These are phyloP conservation scores for Ophiosphaerella herpotricha DNA, from an alignment of 2,329 filamentous ascomycete species.

Conservation along the genomic window DNA sequence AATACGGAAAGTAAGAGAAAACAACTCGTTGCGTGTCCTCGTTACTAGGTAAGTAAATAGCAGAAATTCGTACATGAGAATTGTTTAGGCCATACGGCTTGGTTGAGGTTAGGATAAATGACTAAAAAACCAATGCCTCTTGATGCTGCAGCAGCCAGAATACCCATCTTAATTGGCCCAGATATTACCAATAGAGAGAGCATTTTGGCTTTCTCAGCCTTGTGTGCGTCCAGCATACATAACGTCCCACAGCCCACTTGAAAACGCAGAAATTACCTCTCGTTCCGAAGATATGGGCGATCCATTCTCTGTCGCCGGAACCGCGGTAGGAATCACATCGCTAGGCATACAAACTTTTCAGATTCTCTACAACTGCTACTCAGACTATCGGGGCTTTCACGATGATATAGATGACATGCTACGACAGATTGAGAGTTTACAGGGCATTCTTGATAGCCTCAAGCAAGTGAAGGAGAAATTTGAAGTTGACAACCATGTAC, in stretches of 20 bases:
- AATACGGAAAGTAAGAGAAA: too few species aligned
- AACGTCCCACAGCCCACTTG: not conserved
- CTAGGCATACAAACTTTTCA: conserved; percentile 16
- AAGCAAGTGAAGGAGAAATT: conserved; percentile 5
- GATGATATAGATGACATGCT: conserved; percentile 7
- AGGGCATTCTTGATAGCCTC: conserved; percentile 8
- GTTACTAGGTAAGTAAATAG: too few species aligned
- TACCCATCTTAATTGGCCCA: too few species aligned
- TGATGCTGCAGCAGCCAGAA: too few species aligned
- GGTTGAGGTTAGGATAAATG: too few species aligned
- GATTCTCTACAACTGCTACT: conserved; percentile 13
- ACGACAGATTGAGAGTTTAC: conserved; percentile 5
- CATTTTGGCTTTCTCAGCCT: conserved; percentile 1
- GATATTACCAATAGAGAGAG: not conserved
- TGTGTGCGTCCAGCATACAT: not conserved
- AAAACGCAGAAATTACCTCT: not conserved
- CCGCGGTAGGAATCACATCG: conserved; percentile 14
- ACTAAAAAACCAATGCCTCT: too few species aligned
- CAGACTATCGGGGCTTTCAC: conserved; percentile 5
- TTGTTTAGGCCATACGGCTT: too few species aligned
- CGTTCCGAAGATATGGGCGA: not conserved
- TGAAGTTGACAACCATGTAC: conserved; percentile 7
- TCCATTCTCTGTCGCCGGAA: not conserved
- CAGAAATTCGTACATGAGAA: too few species aligned
- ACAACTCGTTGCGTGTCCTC: too few species aligned